Evolutionary conservation across 495 filamentous ascomycete genomes (phyloP).

Genomic region (Massariosphaeria phaeospora): DNA sequence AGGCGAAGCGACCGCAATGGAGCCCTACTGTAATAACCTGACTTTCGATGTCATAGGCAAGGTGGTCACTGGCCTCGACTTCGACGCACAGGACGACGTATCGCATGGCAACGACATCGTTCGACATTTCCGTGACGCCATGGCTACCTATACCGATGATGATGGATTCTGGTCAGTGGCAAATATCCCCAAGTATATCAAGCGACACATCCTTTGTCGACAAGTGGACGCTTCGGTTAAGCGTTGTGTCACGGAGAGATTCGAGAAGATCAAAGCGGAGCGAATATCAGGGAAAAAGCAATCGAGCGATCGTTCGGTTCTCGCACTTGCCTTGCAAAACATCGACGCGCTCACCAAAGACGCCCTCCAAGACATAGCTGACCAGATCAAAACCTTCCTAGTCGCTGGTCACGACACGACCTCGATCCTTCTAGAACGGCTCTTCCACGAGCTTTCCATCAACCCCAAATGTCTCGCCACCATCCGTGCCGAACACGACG

Average conservation of each 20-base stretch:
- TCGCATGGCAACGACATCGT: conserved; percentile 10
- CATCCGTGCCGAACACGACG: conserved; percentile 42
- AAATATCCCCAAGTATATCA: conserved; percentile 7
- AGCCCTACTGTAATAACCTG: conserved; percentile 22
- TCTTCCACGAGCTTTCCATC: conserved; percentile 40
- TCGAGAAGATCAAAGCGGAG: conserved; percentile 25
- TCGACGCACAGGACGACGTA: conserved; percentile 11
- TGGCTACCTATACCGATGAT: conserved; percentile 9
- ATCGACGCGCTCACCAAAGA: conserved; percentile 14
- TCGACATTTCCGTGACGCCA: conserved; percentile 6
- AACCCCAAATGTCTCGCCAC: conserved; percentile 39
- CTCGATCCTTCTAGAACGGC: conserved; percentile 38
- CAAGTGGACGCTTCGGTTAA: conserved; percentile 22
- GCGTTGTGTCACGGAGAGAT: conserved; percentile 13
- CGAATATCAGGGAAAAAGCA: conserved; percentile 7
- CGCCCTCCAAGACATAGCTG: conserved; percentile 18
- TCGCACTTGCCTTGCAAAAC: conserved; percentile 25
- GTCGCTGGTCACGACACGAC: conserved; percentile 51
- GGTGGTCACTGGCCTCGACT: conserved; percentile 20
- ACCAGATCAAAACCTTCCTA: conserved; percentile 41
- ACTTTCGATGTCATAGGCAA: conserved; percentile 34
- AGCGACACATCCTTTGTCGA: not conserved
- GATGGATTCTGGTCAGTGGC: conserved; percentile 18
- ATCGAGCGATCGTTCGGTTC: conserved; percentile 20
- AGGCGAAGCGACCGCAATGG: conserved; percentile 23